A percentile compares a stretch with the other conserved stretches of the same genome.
Evolutionary conservation across 371 early-diverging fungal species (phyloP).

Genomic region (Rhizomucor pusillus): DNA sequence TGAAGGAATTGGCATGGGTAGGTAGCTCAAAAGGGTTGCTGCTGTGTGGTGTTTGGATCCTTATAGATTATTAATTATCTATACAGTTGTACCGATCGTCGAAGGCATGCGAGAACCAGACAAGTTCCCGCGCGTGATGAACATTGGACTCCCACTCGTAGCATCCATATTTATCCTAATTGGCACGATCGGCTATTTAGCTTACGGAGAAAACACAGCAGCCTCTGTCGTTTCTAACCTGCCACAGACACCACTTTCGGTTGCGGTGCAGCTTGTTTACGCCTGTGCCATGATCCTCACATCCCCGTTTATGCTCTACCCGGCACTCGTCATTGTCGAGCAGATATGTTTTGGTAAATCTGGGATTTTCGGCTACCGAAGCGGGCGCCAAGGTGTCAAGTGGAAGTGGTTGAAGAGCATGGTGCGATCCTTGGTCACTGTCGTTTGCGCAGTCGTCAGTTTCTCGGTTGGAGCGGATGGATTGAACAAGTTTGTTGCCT

Average conservation of each 20-base stretch:
- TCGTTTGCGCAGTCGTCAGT: conserved; percentile 54
- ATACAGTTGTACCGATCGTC: conserved; percentile 47
- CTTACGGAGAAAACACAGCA: conserved; percentile 66
- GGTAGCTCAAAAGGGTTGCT: too few relatives aligned
- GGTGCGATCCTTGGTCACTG: conserved; percentile 48
- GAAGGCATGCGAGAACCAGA: conserved; percentile 58
- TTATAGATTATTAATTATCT: background rate
- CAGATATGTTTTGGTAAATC: conserved; percentile 41
- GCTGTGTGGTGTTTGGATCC: background rate
- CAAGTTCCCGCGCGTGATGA: conserved; percentile 59
- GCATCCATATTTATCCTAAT: conserved; percentile 59
- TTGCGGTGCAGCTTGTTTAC: conserved; percentile 65
- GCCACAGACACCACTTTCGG: conserved; percentile 48
- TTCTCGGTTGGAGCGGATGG: conserved; percentile 58
- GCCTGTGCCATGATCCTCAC: conserved; percentile 73
- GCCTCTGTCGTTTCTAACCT: conserved; percentile 69
- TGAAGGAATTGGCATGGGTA: conserved; percentile 68
- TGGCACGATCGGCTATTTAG: conserved; percentile 66
- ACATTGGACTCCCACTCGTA: conserved; percentile 53
- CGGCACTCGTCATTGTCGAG: conserved; percentile 72
- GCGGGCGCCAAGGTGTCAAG: conserved; percentile 25
- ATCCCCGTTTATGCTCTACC: conserved; percentile 69
- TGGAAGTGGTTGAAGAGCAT: conserved; percentile 71
- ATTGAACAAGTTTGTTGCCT: conserved; percentile 71
- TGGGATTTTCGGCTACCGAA: conserved; percentile 15